Evolutionary conservation across 164 flowering plant genomes (phyloP).

Genomic region (Dillenia turbinata): DNA sequence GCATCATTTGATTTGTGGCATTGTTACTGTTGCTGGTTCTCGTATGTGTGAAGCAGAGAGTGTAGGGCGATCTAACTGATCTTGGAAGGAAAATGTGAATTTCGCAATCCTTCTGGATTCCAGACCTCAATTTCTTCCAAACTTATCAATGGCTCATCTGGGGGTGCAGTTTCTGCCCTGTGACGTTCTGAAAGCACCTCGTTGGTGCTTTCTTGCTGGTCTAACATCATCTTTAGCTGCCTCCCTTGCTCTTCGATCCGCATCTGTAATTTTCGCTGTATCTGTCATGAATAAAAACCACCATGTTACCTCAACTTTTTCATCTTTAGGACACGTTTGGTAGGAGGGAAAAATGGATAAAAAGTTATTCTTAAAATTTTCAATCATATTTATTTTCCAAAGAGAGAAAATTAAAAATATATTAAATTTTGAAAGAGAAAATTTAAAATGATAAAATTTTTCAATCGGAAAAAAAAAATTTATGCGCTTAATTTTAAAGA

Average conservation of each 20-base stretch:
- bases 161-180: constrained; percentile 10
- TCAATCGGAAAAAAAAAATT: not conserved
- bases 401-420: not conserved
- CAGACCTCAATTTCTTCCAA: constrained; percentile 29
- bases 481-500: too few relatives aligned
- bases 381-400: too few relatives aligned
- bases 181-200: constrained; percentile 22
- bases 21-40: too few relatives aligned
- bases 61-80: constrained; percentile 23
- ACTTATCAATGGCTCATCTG: constrained; percentile 19
- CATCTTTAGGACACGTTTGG: not conserved
- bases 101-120: constrained; percentile 27
- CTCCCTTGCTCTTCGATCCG: constrained; percentile 79
- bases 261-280: constrained; percentile 63
- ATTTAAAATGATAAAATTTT: too few relatives aligned
- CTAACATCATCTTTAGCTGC: constrained; percentile 64
- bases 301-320: not conserved
- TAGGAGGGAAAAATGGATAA: too few relatives aligned
- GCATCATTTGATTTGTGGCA: too few relatives aligned
- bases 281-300: constrained; percentile 24
- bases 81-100: constrained; percentile 29
- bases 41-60: not conserved
- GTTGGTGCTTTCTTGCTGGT: constrained; percentile 46
- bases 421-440: too few relatives aligned
- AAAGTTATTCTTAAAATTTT: too few relatives aligned